These are phyloP conservation scores for Epichloe gansuensis DNA, from an alignment of 2,329 filamentous ascomycete genomes.

Conservation along the genomic window DNA sequence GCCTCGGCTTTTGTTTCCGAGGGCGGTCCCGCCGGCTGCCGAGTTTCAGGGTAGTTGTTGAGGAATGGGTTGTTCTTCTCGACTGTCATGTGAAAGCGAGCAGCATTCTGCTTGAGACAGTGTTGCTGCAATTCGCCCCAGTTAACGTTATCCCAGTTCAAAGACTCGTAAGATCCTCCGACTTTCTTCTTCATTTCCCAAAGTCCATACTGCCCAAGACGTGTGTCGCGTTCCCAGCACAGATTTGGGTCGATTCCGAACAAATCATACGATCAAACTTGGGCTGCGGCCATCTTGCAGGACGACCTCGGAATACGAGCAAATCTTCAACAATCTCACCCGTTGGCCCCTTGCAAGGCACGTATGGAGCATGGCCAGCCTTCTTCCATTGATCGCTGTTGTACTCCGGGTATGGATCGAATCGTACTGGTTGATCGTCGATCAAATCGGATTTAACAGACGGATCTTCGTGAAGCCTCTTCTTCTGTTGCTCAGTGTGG, in stretches of 20 bases:
- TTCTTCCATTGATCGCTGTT: slow-evolving; percentile 49
- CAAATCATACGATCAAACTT: slow-evolving; percentile 48
- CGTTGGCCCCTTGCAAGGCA: slow-evolving; percentile 52
- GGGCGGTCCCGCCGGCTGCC: slow-evolving; percentile 7
- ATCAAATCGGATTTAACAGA: slow-evolving; percentile 27
- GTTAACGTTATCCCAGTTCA: slow-evolving; percentile 51
- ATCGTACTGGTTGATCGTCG: slow-evolving; percentile 39
- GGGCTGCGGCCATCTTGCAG: slow-evolving; percentile 45
- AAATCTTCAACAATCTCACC: slow-evolving; percentile 50
- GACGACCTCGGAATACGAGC: slow-evolving; percentile 50
- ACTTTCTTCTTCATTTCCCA: slow-evolving; percentile 35
- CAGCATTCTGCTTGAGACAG: slow-evolving; percentile 54
- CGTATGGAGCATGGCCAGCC: slow-evolving; percentile 43
- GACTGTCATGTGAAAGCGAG: slow-evolving; percentile 42
- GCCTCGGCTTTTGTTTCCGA: slow-evolving; percentile 1
- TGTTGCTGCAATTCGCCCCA: slow-evolving; percentile 61
- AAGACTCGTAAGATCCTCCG: slow-evolving; percentile 20
- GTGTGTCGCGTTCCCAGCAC: slow-evolving; percentile 57
- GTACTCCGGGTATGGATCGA: slow-evolving; percentile 62
- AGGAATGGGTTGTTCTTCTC: slow-evolving; percentile 31
- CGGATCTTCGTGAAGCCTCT: slow-evolving; percentile 21
- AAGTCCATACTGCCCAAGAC: slow-evolving; percentile 55
- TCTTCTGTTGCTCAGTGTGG: slow-evolving; percentile 19
- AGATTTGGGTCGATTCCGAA: slow-evolving; percentile 50
- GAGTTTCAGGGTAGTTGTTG: slow-evolving; percentile 27